A percentile compares a stretch with the other conserved stretches of the same genome.
These are phyloP conservation scores for Patellaria atrata DNA, from an alignment of 495 filamentous ascomycete genomes.

Conservation along the genomic window DNA sequence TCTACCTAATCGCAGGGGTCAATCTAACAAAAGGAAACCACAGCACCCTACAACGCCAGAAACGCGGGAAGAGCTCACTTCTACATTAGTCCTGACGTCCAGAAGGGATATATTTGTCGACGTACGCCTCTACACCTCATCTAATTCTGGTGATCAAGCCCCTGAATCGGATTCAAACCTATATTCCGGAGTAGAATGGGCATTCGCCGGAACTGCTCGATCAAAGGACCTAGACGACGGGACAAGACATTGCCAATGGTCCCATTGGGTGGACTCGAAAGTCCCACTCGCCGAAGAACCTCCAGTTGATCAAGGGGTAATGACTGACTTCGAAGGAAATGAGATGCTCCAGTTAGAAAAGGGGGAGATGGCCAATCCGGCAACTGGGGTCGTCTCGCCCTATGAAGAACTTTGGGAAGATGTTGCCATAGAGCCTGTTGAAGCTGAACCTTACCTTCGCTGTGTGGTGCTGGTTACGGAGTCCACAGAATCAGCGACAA, in stretches of 20 bases:
- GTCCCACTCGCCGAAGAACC: not conserved
- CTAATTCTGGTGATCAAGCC: not conserved
- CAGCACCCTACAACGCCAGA: not conserved
- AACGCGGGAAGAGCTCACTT: constrained; percentile 19
- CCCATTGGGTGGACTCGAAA: constrained; percentile 13
- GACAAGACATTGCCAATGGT: constrained; percentile 8
- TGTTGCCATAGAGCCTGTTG: constrained; percentile 2
- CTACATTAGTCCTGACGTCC: constrained; percentile 15
- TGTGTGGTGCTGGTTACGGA: constrained; percentile 7
- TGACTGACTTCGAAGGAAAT: too few species aligned
- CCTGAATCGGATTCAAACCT: constrained; percentile 2
- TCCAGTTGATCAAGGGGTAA: constrained; percentile 11
- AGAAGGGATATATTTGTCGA: constrained; percentile 9
- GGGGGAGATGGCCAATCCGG: not conserved
- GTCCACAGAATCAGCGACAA: not conserved
- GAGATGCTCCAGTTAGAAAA: too few species aligned
- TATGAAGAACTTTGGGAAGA: constrained; percentile 19
- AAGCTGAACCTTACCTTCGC: not conserved
- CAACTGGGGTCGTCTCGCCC: not conserved
- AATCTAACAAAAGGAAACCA: constrained; percentile 6
- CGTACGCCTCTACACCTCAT: constrained; percentile 10
- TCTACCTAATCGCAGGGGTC: constrained; percentile 1
- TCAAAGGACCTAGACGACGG: too few species aligned
- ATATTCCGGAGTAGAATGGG: constrained; percentile 10
- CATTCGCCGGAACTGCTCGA: constrained; percentile 12